Conservation (phyloP, 1,284 basidiomycete genomes). For the Ustilago xerochloae region DNA sequence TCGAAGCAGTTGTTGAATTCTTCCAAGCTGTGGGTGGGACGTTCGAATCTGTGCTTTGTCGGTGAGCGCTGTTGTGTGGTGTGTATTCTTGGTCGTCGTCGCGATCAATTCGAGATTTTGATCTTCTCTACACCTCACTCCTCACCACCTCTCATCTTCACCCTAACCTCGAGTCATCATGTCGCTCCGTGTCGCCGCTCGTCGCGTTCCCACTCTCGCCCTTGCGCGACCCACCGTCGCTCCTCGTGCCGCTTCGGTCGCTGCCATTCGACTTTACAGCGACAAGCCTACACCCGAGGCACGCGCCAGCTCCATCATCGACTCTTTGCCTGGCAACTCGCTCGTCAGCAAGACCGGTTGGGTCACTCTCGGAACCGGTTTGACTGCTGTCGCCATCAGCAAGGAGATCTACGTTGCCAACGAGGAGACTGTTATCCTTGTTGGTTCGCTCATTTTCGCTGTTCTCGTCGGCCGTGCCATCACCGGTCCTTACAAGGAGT, state of each 20-base stretch:
- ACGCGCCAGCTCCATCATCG: slow-evolving; percentile 89
- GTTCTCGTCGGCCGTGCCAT: slow-evolving; percentile 82
- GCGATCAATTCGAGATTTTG: slow-evolving; percentile 9
- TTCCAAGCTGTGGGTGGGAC: slow-evolving; percentile 2
- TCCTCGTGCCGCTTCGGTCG: slow-evolving; percentile 44
- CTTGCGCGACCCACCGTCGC: slow-evolving; percentile 38
- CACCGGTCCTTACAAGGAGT: slow-evolving; percentile 88
- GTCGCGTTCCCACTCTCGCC: slow-evolving; percentile 51
- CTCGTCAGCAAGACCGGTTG: slow-evolving; percentile 92
- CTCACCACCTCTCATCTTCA: slow-evolving; percentile 16
- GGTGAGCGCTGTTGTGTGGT: neutral
- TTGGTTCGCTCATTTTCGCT: slow-evolving; percentile 84
- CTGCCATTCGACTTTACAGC: slow-evolving; percentile 60
- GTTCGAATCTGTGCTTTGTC: neutral
- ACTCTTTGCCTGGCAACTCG: slow-evolving; percentile 89
- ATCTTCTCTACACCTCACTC: slow-evolving; percentile 9
- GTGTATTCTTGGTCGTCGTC: slow-evolving; percentile 7
- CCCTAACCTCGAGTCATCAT: slow-evolving; percentile 23
- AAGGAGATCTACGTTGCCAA: slow-evolving; percentile 98
- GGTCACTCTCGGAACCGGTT: slow-evolving; percentile 88
- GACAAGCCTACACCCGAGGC: slow-evolving; percentile 75
- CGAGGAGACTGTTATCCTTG: slow-evolving; percentile 75
- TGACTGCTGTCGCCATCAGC: slow-evolving; percentile 91
- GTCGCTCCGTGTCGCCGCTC: slow-evolving; percentile 51
- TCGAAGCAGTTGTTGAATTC: slow-evolving; percentile 2